Conservation (phyloP, 2,329 filamentous ascomycete species). For the Penicillium polonicum region DNA sequence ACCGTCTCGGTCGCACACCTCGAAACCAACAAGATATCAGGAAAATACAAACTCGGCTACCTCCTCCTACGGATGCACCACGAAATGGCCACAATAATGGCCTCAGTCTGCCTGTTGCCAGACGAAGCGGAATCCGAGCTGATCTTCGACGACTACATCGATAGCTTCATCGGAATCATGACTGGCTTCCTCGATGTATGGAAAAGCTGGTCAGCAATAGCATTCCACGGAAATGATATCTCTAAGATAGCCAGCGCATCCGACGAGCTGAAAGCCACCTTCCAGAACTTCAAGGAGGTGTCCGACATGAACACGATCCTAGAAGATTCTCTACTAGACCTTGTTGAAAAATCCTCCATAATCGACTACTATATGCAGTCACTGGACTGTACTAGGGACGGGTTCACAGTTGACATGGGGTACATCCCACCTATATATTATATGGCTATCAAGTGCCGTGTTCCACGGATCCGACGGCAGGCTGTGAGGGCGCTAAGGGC, state of each 20-base stretch:
- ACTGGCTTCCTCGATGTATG: slow-evolving; percentile 11
- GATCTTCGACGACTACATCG: slow-evolving; percentile 25
- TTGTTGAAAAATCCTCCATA: background rate
- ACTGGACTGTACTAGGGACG: background rate
- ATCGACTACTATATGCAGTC: background rate
- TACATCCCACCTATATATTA: slow-evolving; percentile 35
- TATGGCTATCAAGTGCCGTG: slow-evolving; percentile 34
- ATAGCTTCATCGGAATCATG: slow-evolving; percentile 22
- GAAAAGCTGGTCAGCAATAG: slow-evolving; percentile 6
- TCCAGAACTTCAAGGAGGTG: background rate
- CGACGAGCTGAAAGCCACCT: background rate
- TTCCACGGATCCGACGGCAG: slow-evolving; percentile 29
- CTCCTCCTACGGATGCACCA: slow-evolving; percentile 42
- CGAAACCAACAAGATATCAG: background rate
- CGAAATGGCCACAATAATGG: slow-evolving; percentile 48
- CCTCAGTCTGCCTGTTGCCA: slow-evolving; percentile 18
- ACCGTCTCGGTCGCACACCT: slow-evolving; percentile 8
- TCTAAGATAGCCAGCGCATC: background rate
- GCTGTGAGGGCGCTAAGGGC: slow-evolving; percentile 18
- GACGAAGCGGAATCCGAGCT: slow-evolving; percentile 25
- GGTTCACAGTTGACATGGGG: slow-evolving; percentile 33
- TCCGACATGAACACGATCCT: background rate
- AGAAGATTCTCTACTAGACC: background rate
- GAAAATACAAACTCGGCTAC: slow-evolving; percentile 21
- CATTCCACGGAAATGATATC: slow-evolving; percentile 2